Evolutionary conservation across 2,329 filamentous ascomycete genomes (phyloP), one percentile per base, ranked within the genome.

Genomic region (Cordyceps farinosa): DNA sequence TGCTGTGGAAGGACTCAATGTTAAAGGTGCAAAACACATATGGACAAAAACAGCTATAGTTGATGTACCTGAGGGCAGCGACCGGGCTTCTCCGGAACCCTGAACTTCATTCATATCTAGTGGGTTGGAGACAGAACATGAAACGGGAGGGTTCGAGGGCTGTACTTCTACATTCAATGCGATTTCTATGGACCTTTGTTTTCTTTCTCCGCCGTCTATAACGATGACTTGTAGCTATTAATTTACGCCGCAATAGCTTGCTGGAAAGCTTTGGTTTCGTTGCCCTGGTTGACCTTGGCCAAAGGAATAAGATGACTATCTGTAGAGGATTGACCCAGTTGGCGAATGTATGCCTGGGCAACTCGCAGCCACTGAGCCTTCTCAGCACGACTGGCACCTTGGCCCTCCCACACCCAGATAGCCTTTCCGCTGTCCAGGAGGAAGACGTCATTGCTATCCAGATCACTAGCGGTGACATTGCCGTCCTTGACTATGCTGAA

Each of bases 371-470:
- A 90, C 71, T 78, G 77, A 5, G 82, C 79, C 72, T 80, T 87
- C 74, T 90, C 87, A 1, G 72, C 74, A 40, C 74, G 74, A 71
- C 86, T 89, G 9, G 87, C 86, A 1, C 77, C 76, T 2, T 75
- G 73, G 0, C 87, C 87, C 69, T 88, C 81, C 87, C 87, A 90
- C 2, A 90, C 84, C 86, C 87, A 90, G 40, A 90, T 76, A 8
- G 75, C 75, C 57, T 72, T 80, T 7, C 86, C 79, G 67, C 87
- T 85, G 65, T 84, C 81, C 27, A 88, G 77, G 27, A 90, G 71
- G 69, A 89, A 90, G 5, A 90, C 81, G 68, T 89, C 86, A 52
- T 80, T 77, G 47, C 79, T 79, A 65, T 87, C 80, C 7, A 90
- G 74, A 66, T 88, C 85, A 0, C 74, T 70, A 52, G 69, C 71